A percentile compares a stretch with the other conserved stretches of the same genome.
Conservation (phyloP, 1,284 basidiomycete genomes). For the Heterobasidion irregulare region DNA sequence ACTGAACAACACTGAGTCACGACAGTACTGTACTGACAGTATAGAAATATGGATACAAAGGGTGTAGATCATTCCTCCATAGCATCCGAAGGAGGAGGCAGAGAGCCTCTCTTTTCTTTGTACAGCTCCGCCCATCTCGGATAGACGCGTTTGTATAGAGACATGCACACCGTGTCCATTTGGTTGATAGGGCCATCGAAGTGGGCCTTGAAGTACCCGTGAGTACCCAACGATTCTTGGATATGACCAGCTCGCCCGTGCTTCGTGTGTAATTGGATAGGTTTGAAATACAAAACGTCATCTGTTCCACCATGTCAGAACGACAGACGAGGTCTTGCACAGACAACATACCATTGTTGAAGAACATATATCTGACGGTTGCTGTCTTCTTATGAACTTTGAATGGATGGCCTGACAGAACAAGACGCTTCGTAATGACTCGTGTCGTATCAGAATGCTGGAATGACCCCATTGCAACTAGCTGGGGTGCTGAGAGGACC, state of each 20-base stretch:
- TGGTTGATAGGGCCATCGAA: conserved; percentile 95
- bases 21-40: no score
- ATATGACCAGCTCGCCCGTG: conserved; percentile 90
- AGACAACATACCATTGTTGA: conserved; percentile 64
- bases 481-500: conserved; percentile 51
- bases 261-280: conserved; percentile 91
- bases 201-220: conserved; percentile 97
- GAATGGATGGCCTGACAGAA: conserved; percentile 94
- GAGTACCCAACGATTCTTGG: conserved; percentile 90
- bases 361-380: conserved; percentile 98
- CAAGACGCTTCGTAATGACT: conserved; percentile 86
- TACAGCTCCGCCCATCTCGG: conserved; percentile 72
- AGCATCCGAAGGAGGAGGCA: conserved; percentile 14
- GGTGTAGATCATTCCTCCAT: conserved; percentile 25
- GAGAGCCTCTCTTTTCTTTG: conserved; percentile 19
- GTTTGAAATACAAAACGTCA: conserved; percentile 91
- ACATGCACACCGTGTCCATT: conserved; percentile 94
- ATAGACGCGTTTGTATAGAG: conserved; percentile 85
- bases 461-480: conserved; percentile 90
- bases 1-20: no score
- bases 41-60: no score
- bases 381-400: conserved; percentile 98
- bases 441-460: conserved; percentile 87
- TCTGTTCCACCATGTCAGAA: conserved; percentile 34
- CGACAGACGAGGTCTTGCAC: conserved; percentile 1